Evolutionary conservation across 768 basidiomycete species (phyloP), one percentile per base, ranked within the genome.

Genomic region (Tulasnella sp.): DNA sequence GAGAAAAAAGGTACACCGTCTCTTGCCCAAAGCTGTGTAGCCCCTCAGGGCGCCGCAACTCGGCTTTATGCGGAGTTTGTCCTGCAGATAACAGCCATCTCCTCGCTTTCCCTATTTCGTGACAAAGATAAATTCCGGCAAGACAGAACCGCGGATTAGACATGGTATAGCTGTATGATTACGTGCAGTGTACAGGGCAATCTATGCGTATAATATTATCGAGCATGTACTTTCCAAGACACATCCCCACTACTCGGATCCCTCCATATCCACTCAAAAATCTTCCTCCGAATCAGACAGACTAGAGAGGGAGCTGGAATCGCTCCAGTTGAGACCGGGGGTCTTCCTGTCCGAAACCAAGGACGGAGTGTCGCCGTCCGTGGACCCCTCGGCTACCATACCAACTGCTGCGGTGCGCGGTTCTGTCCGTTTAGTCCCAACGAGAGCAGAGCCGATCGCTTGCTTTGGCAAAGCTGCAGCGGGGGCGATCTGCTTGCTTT

Each of bases 201-300:
- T 67, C 61, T 32, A 67, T 67, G 15, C 61, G 29, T 67, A 67
- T 67, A 67, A 67, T 67, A 67, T 67, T 67, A 67, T 26, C 61
- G 23, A 15, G 26, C 29, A 9, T 15, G 10, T 67, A 35, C 16
- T 29, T 16, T 26, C 61, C 61, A 67, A 67, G 26, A 29, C 26
- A 51, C 5, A n/a, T n/a, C 20, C 23, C 20, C 51, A n/a, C n/a
- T 20, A 5, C n/a, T 7, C 51, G 4, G 23, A 0, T 51, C 51
- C 23, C 16, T 18, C 44, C 20, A 51, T 5, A 51, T 6, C 23
- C 10, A 29, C 61, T 67, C 26, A 67, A 67, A 67, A 67, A 67
- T 32, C 61, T 35, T 67, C 61, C 10, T 73, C 71, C 46, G 71
- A 73, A 73, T 73, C 71, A n/a, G 71, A 73, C 40, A 73, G 10